Evolutionary conservation across 192 early-diverging fungal species (phyloP), one percentile per base, ranked within the genome.

Genomic region (Backusella macrospora): DNA sequence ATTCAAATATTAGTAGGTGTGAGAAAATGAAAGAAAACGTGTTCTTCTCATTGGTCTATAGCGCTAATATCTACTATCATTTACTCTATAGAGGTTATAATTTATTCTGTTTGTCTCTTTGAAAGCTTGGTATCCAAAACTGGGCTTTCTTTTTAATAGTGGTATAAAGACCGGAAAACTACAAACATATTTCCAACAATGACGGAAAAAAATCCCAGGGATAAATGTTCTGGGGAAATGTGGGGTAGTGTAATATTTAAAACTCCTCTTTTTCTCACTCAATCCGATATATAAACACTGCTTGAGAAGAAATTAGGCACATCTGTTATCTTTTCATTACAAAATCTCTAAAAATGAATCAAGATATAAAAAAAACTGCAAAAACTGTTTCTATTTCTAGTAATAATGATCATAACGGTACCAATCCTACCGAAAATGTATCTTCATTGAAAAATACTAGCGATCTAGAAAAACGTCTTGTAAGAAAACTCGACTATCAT

Each of bases 401-500:
- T 5, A 34, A 38, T 39, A 21, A 37, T 21, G 6, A 14, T 39
- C 6, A 23, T 38, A 34, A 37, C 6, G 15, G 5, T 18, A 10
- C 6, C 40, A 67, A 40, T 37, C 18, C 48, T 18, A 2, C n/a
- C 2, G 37, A 16, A 34, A 45, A 49, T 12, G 26, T 14, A 14
- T 9, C 68, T 52, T 43, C 38, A 39, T 42, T 16, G 3, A 9
- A 5, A 1, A 52, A 70, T 18, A 5, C 34, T 9, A 38, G 15
- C 38, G 68, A 70, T 2, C 29, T 48, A 0, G 38, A 75, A 37
- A 75, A 75, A 26, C 21, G 45, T 21, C 43, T 81, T 39, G 76
- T 81, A 15, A 38, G 69, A 26, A 73, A 23, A 4, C 47, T 81
- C 16, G 80, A 81, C 67, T 42, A 55, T 26, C 75, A 76, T 15